phyloP scores from a whole-genome alignment of 2,329 filamentous ascomycete genomes.

The Dactylellina drechsleri region DNA sequence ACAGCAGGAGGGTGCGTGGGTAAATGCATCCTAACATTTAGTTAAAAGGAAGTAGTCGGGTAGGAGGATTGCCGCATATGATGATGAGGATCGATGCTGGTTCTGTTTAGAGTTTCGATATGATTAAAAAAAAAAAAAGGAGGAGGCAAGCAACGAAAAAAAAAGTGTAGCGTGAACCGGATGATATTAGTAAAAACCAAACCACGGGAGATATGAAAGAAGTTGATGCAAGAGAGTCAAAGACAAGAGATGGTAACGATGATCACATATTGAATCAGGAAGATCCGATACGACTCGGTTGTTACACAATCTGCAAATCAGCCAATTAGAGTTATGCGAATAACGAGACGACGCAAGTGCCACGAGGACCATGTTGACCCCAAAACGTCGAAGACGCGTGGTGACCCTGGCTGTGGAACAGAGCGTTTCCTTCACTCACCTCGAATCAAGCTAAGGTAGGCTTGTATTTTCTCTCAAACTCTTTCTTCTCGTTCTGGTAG shows the following conservation, averaged over 20 bases:
- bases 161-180: not conserved
- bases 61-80: not conserved
- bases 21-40: conserved; percentile 19
- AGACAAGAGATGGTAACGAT: conserved; percentile 18
- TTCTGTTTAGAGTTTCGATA: not conserved
- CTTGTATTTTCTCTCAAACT: conserved; percentile 47
- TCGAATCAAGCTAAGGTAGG: conserved; percentile 2
- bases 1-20: conserved; percentile 12
- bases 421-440: conserved; percentile 8
- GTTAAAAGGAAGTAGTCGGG: not conserved
- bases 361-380: conserved; percentile 2
- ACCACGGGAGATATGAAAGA: conserved; percentile 6
- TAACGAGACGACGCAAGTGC: conserved; percentile 2
- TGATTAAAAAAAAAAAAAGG: not conserved
- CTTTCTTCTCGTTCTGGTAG: conserved; percentile 32
- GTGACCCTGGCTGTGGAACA: conserved; percentile 3
- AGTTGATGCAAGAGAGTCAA: conserved; percentile 23
- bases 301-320: conserved; percentile 34
- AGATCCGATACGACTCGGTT: conserved; percentile 5
- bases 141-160: not conserved
- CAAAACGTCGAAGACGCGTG: not conserved
- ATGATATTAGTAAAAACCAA: not conserved
- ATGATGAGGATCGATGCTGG: not conserved
- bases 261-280: conserved; percentile 48
- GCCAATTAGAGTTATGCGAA: conserved; percentile 27